Evolutionary conservation across 768 basidiomycete species (phyloP).

Genomic region (Chiua virens): DNA sequence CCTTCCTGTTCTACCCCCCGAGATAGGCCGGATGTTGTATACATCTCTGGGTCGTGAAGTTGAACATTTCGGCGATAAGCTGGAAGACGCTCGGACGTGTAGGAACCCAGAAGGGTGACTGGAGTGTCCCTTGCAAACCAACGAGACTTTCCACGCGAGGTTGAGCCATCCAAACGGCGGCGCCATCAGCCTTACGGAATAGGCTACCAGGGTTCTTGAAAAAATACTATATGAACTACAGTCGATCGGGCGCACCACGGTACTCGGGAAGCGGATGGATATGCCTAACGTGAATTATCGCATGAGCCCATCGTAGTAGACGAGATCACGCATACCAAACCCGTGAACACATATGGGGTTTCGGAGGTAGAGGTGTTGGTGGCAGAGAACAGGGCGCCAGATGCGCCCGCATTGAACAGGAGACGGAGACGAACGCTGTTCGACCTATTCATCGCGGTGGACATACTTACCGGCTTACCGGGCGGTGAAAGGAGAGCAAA

Average conservation of each 20-base stretch:
- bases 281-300: slow-evolving; percentile 57
- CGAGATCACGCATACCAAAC: slow-evolving; percentile 5
- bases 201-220: slow-evolving; percentile 27
- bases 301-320: slow-evolving; percentile 49
- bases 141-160: too few relatives aligned
- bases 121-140: too few relatives aligned
- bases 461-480: too few relatives aligned
- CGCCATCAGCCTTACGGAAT: too few relatives aligned
- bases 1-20: background rate
- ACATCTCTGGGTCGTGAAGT: too few relatives aligned
- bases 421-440: slow-evolving; percentile 4
- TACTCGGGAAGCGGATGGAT: slow-evolving; percentile 19
- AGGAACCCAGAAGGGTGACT: too few relatives aligned
- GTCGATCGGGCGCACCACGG: background rate
- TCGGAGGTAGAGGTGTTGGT: slow-evolving; percentile 4
- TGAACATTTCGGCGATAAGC: too few relatives aligned
- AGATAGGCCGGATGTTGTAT: too few relatives aligned
- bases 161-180: too few relatives aligned
- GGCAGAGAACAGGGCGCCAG: slow-evolving; percentile 15
- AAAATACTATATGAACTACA: background rate
- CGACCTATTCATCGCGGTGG: slow-evolving; percentile 4
- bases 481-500: slow-evolving; percentile 29
- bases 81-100: too few relatives aligned
- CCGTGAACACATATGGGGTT: slow-evolving; percentile 6
- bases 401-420: slow-evolving; percentile 7